These are phyloP conservation scores for Neofusicoccum cordaticola DNA, from an alignment of 2,329 filamentous ascomycete genomes.

Conservation along the genomic window DNA sequence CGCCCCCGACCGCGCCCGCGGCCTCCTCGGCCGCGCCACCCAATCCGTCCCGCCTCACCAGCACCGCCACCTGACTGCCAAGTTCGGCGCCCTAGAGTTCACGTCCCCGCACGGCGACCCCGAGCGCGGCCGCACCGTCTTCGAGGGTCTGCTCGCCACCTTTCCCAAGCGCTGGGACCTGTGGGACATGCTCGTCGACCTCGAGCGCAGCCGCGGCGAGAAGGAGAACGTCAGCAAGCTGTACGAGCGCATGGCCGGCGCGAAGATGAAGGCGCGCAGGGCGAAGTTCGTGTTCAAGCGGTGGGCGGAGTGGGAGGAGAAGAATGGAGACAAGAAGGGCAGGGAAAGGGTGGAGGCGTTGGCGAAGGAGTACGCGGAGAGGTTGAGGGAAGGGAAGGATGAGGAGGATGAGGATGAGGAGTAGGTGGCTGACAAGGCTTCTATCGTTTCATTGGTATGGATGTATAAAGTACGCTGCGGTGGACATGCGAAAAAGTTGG, in stretches of 20 bases:
- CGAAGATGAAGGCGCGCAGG: constrained; percentile 71
- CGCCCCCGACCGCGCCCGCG: constrained; percentile 70
- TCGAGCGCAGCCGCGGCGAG: constrained; percentile 60
- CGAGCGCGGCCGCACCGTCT: constrained; percentile 91
- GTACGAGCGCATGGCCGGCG: constrained; percentile 72
- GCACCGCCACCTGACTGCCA: constrained; percentile 73
- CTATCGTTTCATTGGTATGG: too few species aligned
- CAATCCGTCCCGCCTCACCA: constrained; percentile 73
- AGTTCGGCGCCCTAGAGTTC: constrained; percentile 92
- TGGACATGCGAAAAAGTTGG: background rate
- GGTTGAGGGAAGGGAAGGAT: constrained; percentile 21
- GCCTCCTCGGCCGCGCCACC: constrained; percentile 76
- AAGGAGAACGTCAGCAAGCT: constrained; percentile 66
- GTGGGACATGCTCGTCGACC: constrained; percentile 87
- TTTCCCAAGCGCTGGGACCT: constrained; percentile 89
- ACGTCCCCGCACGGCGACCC: constrained; percentile 75
- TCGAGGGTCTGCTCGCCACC: constrained; percentile 78
- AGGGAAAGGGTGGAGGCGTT: constrained; percentile 68
- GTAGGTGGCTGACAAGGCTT: background rate
- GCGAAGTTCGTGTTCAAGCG: constrained; percentile 87
- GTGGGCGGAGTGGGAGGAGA: constrained; percentile 86
- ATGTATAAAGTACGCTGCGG: background rate
- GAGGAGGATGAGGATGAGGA: constrained; percentile 23
- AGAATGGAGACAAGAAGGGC: constrained; percentile 64
- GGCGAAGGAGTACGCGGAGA: constrained; percentile 68